A percentile compares a stretch with the other conserved stretches of the same genome.
Evolutionary conservation across 371 early-diverging fungal species (phyloP).

Genomic region (Mucor lusitanicus): DNA sequence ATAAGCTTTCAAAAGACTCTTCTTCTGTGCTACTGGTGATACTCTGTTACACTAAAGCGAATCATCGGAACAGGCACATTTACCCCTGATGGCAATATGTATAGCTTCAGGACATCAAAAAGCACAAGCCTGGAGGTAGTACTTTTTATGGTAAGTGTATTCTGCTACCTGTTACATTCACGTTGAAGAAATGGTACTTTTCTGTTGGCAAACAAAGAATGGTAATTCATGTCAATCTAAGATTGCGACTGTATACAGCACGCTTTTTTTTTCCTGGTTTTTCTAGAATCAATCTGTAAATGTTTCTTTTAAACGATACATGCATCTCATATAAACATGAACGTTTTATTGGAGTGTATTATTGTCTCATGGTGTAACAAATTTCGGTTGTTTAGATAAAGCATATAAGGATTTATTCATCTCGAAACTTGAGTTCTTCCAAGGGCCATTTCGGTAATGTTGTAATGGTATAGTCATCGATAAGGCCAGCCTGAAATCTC

Average conservation of each 20-base stretch:
- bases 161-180: no score
- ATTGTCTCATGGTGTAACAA: not conserved
- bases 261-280: not conserved
- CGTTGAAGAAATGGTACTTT: no score
- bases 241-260: not conserved
- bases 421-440: slow-evolving; percentile 39
- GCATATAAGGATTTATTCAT: not conserved
- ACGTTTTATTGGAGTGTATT: not conserved
- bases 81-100: no score
- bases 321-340: not conserved
- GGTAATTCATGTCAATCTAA: no score
- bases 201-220: no score
- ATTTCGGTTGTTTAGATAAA: not conserved
- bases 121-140: no score
- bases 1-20: no score
- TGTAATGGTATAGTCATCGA: slow-evolving; percentile 66
- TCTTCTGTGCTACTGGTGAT: no score
- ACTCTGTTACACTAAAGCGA: no score
- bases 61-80: no score
- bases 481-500: slow-evolving; percentile 58
- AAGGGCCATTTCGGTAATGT: slow-evolving; percentile 71
- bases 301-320: not conserved
- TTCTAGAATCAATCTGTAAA: not conserved
- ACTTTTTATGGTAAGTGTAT: no score
- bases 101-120: no score